These are phyloP conservation scores for Alternaria consortialis DNA, from an alignment of 2,329 filamentous ascomycete species.

Conservation along the genomic window DNA sequence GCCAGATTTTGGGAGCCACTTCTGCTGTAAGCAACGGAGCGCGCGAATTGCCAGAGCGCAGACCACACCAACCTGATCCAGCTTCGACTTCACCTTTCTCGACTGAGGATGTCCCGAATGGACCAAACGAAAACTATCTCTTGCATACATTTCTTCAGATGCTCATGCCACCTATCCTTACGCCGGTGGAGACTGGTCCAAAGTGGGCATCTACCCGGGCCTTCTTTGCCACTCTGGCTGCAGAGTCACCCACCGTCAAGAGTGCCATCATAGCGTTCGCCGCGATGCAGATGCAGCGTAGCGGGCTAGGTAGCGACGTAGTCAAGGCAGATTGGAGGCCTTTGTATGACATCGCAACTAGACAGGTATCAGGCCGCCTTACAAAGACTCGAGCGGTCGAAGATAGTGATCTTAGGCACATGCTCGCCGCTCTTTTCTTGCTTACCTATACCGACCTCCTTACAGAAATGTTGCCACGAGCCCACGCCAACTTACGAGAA, in stretches of 20 bases:
- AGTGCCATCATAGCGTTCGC: constrained; percentile 63
- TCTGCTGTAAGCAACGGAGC: constrained; percentile 18
- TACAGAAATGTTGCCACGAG: constrained; percentile 24
- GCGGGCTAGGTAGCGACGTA: constrained; percentile 46
- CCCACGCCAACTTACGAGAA: constrained; percentile 58
- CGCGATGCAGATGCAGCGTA: constrained; percentile 52
- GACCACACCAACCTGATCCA: constrained; percentile 25
- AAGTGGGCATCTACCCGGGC: constrained; percentile 62
- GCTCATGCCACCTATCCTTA: constrained; percentile 62
- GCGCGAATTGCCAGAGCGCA: constrained; percentile 26
- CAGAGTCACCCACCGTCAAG: constrained; percentile 57
- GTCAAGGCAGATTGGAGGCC: constrained; percentile 44
- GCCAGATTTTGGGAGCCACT: constrained; percentile 18
- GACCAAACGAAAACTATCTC: constrained; percentile 50
- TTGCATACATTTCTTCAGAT: constrained; percentile 61
- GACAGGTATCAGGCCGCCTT: constrained; percentile 35
- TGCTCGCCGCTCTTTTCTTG: constrained; percentile 63
- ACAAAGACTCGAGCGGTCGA: constrained; percentile 24
- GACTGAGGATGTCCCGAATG: constrained; percentile 31
- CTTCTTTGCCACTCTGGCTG: constrained; percentile 59
- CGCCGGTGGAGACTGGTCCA: constrained; percentile 61
- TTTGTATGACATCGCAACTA: constrained; percentile 43
- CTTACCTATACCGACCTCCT: constrained; percentile 62
- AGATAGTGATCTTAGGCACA: constrained; percentile 47
- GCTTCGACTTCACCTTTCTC: constrained; percentile 44